phyloP scores from a whole-genome alignment of 495 filamentous ascomycete species.

The Talaromyces adpressus region DNA sequence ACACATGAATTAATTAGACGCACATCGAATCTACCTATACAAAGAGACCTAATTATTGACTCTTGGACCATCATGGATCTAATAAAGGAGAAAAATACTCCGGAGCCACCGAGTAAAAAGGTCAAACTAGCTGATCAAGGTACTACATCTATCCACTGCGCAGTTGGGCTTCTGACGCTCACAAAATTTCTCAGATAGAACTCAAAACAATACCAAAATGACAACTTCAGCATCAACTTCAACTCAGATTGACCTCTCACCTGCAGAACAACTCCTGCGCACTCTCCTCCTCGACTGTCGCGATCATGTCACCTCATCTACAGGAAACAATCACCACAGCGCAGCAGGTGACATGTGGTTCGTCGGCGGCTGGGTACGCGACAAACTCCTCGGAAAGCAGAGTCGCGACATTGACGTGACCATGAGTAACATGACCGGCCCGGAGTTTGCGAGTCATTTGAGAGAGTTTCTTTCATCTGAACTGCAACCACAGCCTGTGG shows the following conservation, averaged over 20 bases:
- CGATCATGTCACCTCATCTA: background rate
- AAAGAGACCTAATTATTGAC: background rate
- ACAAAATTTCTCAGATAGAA: background rate
- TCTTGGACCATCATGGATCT: background rate
- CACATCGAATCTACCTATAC: background rate
- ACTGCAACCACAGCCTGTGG: background rate
- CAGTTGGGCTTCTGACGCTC: background rate
- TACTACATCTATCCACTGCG: background rate
- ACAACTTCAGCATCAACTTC: background rate
- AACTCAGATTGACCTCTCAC: background rate
- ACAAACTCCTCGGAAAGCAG: background rate
- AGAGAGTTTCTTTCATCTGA: background rate
- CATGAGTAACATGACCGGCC: background rate
- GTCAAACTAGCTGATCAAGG: background rate
- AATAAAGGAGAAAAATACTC: background rate
- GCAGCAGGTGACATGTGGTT: background rate
- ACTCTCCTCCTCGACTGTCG: background rate
- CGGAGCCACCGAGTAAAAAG: slow-evolving; percentile 1
- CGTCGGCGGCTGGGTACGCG: slow-evolving; percentile 6
- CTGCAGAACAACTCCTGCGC: background rate
- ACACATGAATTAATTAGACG: background rate
- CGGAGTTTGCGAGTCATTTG: background rate
- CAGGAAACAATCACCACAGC: background rate
- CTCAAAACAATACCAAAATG: background rate
- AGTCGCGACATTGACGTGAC: slow-evolving; percentile 1